Evolutionary conservation across 129 eudicot genomes (phyloP).

Genomic region (Chrysanthemum seticuspe): DNA sequence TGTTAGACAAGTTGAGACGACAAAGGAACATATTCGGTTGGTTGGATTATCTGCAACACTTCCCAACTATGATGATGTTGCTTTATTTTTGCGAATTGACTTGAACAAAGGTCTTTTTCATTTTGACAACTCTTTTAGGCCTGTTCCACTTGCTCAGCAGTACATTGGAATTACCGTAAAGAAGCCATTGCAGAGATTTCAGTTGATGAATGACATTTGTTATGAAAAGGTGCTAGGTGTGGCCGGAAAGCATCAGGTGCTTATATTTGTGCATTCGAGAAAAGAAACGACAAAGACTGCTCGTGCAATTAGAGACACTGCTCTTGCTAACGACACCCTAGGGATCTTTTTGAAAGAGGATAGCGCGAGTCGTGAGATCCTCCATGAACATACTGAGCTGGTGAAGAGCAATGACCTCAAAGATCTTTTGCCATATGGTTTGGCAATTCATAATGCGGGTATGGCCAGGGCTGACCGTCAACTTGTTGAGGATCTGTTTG

Average conservation of each 20-base stretch:
- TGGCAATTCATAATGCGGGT: constrained; percentile 92
- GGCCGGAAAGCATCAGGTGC: constrained; percentile 91
- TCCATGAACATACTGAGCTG: constrained; percentile 65
- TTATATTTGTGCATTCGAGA: constrained; percentile 87
- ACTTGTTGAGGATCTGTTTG: constrained; percentile 86
- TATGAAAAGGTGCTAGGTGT: constrained; percentile 73
- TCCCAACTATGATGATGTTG: constrained; percentile 86
- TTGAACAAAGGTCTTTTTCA: constrained; percentile 69
- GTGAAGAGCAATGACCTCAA: constrained; percentile 87
- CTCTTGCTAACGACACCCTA: constrained; percentile 78
- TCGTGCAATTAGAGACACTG: constrained; percentile 82
- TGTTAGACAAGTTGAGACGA: constrained; percentile 87
- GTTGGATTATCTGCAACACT: constrained; percentile 92
- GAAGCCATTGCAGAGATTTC: constrained; percentile 93
- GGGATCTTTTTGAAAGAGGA: constrained; percentile 79
- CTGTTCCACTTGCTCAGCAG: constrained; percentile 94
- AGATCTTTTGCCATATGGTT: constrained; percentile 85
- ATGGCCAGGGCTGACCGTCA: constrained; percentile 84
- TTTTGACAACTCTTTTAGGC: constrained; percentile 92
- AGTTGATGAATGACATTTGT: constrained; percentile 86
- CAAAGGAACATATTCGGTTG: constrained; percentile 92
- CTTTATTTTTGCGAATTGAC: constrained; percentile 68
- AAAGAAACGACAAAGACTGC: constrained; percentile 92
- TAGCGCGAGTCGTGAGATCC: constrained; percentile 84
- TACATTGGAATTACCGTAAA: constrained; percentile 84